Evolutionary conservation across 225 moss, liverwort and hornwort genomes (phyloP).

Genomic region (Sphagnum tenellum): DNA sequence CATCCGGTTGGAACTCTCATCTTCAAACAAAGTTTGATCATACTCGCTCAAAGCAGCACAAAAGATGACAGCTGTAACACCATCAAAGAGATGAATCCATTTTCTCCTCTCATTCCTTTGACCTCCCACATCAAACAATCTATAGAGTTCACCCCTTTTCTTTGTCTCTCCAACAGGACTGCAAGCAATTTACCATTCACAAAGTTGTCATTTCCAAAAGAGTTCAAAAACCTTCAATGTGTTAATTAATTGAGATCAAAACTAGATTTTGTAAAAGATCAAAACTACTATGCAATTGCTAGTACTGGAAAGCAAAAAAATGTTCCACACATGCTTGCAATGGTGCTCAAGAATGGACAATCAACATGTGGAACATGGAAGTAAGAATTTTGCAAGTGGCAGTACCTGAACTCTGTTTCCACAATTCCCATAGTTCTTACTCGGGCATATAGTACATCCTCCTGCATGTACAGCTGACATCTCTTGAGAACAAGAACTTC

Average conservation of each 20-base stretch:
- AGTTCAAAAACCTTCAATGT: too few species aligned
- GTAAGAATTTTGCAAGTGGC: too few species aligned
- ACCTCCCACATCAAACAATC: constrained; percentile 59
- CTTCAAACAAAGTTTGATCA: constrained; percentile 53
- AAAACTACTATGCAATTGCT: too few species aligned
- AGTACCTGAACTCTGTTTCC: constrained; percentile 51
- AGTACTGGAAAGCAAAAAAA: too few species aligned
- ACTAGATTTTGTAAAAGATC: too few species aligned
- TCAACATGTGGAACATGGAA: too few species aligned
- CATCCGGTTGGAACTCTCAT: constrained; percentile 51
- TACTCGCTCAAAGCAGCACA: constrained; percentile 69
- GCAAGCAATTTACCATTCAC: background rate
- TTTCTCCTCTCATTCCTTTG: constrained; percentile 57
- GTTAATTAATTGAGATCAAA: too few species aligned
- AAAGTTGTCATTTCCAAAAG: background rate
- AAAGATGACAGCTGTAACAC: constrained; percentile 58
- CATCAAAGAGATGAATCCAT: constrained; percentile 66
- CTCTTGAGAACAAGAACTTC: too few species aligned
- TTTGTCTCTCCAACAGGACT: constrained; percentile 8
- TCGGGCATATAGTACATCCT: constrained; percentile 52
- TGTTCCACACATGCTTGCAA: too few species aligned
- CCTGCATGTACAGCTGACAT: constrained; percentile 12
- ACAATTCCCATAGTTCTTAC: constrained; percentile 58
- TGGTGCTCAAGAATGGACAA: too few species aligned
- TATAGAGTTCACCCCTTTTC: constrained; percentile 28